Percentiles rank a stretch among this genome's conserved stretches.
Conservation (phyloP, 2,329 filamentous ascomycete genomes). For the Penicillium corylophilum region DNA sequence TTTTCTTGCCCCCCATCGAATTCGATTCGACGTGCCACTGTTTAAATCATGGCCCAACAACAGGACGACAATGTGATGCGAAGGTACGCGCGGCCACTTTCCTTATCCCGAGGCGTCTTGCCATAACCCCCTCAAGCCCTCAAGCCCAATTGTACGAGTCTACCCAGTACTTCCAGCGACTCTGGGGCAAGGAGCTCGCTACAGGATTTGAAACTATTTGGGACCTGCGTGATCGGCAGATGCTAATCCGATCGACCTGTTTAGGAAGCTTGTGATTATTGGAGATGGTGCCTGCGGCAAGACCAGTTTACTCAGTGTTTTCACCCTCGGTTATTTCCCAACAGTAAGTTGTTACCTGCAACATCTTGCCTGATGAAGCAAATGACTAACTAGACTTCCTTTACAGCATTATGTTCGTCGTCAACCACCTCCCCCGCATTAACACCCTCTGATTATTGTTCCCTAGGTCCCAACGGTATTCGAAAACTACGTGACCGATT, state of each 20-base stretch:
- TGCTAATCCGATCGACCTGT: conserved; percentile 19
- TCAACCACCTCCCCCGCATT: neutral
- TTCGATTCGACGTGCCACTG: neutral
- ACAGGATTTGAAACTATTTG: neutral
- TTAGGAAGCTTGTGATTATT: conserved; percentile 93
- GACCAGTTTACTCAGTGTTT: conserved; percentile 94
- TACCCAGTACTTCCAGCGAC: conserved; percentile 1
- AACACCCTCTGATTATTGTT: conserved; percentile 11
- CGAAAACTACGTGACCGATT: conserved; percentile 99
- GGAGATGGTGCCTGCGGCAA: conserved; percentile 98
- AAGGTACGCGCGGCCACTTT: conserved; percentile 54
- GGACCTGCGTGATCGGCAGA: neutral
- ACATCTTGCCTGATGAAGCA: conserved; percentile 13
- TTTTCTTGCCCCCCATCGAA: neutral
- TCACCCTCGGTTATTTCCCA: conserved; percentile 96
- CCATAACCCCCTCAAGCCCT: conserved; percentile 7
- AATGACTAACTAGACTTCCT: conserved; percentile 20
- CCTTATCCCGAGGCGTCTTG: conserved; percentile 2
- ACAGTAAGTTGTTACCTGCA: conserved; percentile 64
- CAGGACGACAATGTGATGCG: conserved; percentile 45
- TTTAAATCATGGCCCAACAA: conserved; percentile 39
- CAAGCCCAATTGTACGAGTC: conserved; percentile 5
- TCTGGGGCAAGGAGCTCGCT: neutral
- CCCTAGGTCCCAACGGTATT: conserved; percentile 89
- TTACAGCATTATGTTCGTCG: conserved; percentile 47